Evolutionary conservation across 2,329 filamentous ascomycete species (phyloP).

Genomic region (Exophiala spinifera): DNA sequence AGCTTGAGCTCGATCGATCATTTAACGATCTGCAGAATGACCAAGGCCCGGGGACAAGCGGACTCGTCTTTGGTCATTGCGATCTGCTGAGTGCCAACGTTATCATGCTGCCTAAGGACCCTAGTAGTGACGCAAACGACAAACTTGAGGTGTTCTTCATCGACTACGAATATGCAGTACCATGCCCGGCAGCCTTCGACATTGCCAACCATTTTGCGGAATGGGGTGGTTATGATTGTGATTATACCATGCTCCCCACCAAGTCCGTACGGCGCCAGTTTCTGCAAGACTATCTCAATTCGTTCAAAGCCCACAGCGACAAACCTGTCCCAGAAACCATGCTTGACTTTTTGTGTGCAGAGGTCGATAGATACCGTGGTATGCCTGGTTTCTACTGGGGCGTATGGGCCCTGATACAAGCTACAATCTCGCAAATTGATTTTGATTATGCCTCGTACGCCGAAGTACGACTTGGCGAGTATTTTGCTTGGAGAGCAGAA

Average conservation of each 20-base stretch:
- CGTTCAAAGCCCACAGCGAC: slow-evolving; percentile 61
- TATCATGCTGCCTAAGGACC: slow-evolving; percentile 64
- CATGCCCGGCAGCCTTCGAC: slow-evolving; percentile 91
- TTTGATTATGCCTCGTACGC: slow-evolving; percentile 96
- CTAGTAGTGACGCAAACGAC: slow-evolving; percentile 36
- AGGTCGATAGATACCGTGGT: slow-evolving; percentile 84
- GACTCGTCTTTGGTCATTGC: slow-evolving; percentile 49
- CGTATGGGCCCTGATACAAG: slow-evolving; percentile 93
- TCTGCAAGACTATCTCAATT: slow-evolving; percentile 74
- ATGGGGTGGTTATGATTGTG: slow-evolving; percentile 96
- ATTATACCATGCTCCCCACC: slow-evolving; percentile 79
- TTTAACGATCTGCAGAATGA: slow-evolving; percentile 70
- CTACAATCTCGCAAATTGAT: slow-evolving; percentile 88
- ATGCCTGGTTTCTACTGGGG: slow-evolving; percentile 87
- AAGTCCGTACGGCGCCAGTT: slow-evolving; percentile 73
- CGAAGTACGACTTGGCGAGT: slow-evolving; percentile 80
- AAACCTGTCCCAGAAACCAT: slow-evolving; percentile 46
- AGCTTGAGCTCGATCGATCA: slow-evolving; percentile 70
- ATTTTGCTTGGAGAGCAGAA: slow-evolving; percentile 86
- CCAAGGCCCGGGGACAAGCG: slow-evolving; percentile 70
- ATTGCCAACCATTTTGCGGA: slow-evolving; percentile 97
- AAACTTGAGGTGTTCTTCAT: slow-evolving; percentile 72
- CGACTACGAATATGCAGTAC: slow-evolving; percentile 96
- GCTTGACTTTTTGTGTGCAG: slow-evolving; percentile 65
- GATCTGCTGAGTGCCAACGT: slow-evolving; percentile 96